Evolutionary conservation across 2,329 filamentous ascomycete species (phyloP).

Genomic region (Fusarium abutilonis): DNA sequence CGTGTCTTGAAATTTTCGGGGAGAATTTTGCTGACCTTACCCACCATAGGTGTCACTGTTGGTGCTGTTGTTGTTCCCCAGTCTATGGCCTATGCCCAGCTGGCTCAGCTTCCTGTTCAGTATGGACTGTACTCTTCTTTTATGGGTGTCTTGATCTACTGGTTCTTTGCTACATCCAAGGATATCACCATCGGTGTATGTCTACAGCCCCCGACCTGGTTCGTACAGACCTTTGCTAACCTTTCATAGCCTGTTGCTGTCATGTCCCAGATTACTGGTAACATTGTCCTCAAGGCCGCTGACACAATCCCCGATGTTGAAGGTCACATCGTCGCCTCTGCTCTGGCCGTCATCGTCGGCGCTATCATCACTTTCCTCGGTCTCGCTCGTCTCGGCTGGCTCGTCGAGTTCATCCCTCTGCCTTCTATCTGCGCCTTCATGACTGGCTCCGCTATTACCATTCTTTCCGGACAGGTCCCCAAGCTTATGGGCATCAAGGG

Average conservation of each 20-base stretch:
- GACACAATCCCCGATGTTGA: constrained; percentile 52
- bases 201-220: constrained; percentile 32
- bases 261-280: constrained; percentile 63
- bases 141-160: constrained; percentile 94
- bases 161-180: constrained; percentile 98
- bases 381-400: constrained; percentile 61
- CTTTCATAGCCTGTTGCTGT: constrained; percentile 60
- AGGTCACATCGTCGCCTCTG: constrained; percentile 58
- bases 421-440: constrained; percentile 65
- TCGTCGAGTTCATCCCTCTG: constrained; percentile 65
- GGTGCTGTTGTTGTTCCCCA: constrained; percentile 65
- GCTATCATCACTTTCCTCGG: constrained; percentile 61
- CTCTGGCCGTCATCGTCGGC: constrained; percentile 60
- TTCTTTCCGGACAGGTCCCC: constrained; percentile 60
- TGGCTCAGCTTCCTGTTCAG: constrained; percentile 59
- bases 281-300: constrained; percentile 56
- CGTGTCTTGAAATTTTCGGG: constrained; percentile 2
- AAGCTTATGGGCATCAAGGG: constrained; percentile 61
- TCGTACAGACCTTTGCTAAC: constrained; percentile 21
- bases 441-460: constrained; percentile 63
- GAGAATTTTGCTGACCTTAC: constrained; percentile 33
- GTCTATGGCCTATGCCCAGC: constrained; percentile 63
- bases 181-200: constrained; percentile 84
- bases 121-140: constrained; percentile 78
- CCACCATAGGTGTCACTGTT: constrained; percentile 54